Evolutionary conservation across 2,329 filamentous ascomycete genomes (phyloP), one percentile per base, ranked within the genome.

Genomic region (Colletotrichum echinochloae): DNA sequence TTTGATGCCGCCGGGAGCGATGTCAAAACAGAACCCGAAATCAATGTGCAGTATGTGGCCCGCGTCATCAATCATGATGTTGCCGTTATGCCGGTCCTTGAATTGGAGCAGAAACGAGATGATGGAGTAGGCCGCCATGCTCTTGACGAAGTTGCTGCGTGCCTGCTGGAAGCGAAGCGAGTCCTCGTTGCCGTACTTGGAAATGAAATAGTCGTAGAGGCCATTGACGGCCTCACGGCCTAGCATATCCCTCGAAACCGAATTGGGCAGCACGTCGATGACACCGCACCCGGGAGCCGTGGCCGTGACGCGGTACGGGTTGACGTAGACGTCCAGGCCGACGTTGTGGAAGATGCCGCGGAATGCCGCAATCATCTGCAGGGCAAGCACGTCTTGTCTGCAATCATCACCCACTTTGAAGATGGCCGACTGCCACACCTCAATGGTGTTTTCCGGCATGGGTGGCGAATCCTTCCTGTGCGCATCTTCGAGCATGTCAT

Each of bases 351-450:
- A 99, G 77, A 99, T 99, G 73, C 95, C 95, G 30, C 96, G 91
- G 86, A 99, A 99, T 1, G 95, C 94, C 0, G 96, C 92, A 79
- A 99, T 98, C 92, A 99, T 97, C 81, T 99, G 96, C 72, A 99
- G 85, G 2, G 96, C 96, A 71, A 99, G 86, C 62, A 99, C 93
- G 77, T 99, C 97, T 82, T 99, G 96, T 60, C 96, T 92, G 79
- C 96, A 98, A 81, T 99, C 96, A 79, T 99, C 96, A 72, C 96
- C 96, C 59, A 99, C 97, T 81, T 99, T 99, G 90, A 99, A 99
- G 78, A 99, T 99, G 66, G 95, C 96, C 2, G 94, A 97, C 81
- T 99, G 96, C 97, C 96, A 98, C n/a, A 95, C 92, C 80, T 99
- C 97, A 74, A 97, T 90, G 0, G 90, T 93, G 76, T 88, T 89